phyloP scores from a whole-genome alignment of 2,329 filamentous ascomycete species.

The Aspergillus caelatus region DNA sequence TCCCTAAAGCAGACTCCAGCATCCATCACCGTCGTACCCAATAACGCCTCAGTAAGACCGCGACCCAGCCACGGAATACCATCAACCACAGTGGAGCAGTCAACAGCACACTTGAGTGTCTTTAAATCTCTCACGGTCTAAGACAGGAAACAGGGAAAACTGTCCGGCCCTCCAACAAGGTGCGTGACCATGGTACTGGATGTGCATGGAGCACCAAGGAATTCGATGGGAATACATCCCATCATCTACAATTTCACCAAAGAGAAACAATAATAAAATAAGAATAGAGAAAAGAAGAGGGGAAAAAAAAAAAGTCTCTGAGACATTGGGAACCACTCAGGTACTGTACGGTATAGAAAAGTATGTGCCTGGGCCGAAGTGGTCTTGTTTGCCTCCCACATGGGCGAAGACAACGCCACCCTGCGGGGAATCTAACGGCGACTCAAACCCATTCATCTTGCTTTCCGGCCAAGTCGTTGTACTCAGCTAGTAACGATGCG shows the following conservation, averaged over 20 bases:
- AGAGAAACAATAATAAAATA: neutral
- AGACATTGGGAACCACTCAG: neutral
- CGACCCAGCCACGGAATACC: neutral
- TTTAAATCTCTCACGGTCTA: neutral
- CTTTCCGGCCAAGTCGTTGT: no score
- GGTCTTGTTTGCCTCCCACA: conserved; percentile 7
- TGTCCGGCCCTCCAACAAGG: neutral
- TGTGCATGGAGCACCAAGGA: neutral
- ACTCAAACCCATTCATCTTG: neutral
- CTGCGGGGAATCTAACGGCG: conserved; percentile 2
- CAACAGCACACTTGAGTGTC: neutral
- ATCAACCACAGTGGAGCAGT: neutral
- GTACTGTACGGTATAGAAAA: neutral
- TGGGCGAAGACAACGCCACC: conserved; percentile 5
- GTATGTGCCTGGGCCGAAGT: neutral
- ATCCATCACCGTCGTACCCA: neutral
- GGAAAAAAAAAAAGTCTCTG: neutral
- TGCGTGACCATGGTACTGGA: neutral
- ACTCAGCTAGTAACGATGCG: no score
- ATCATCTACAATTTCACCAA: neutral
- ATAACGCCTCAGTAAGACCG: neutral
- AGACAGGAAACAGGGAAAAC: neutral
- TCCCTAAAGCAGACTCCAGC: neutral
- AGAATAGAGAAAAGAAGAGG: neutral
- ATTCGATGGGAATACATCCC: neutral